phyloP scores from a whole-genome alignment of 495 filamentous ascomycete species.

The Terfezia claveryi region DNA sequence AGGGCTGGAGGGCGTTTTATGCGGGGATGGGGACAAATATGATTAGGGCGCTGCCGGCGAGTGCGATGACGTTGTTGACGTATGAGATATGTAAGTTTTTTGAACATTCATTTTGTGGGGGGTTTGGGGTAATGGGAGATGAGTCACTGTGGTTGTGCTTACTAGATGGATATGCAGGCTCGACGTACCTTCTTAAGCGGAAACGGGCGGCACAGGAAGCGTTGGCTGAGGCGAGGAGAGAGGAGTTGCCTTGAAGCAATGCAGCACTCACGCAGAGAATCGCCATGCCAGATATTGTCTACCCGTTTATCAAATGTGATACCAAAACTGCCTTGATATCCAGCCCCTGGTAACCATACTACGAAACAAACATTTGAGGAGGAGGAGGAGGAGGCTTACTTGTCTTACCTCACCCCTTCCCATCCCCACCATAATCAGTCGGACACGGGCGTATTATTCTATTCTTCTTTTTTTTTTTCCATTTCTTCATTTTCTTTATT shows the following conservation, averaged over 20 bases:
- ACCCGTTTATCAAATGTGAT: too few relatives aligned
- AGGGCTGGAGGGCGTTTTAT: conserved; percentile 94
- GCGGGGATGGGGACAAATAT: conserved; percentile 96
- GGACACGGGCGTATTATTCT: too few relatives aligned
- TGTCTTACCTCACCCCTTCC: too few relatives aligned
- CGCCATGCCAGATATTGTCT: too few relatives aligned
- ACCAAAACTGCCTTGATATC: too few relatives aligned
- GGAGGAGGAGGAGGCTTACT: too few relatives aligned
- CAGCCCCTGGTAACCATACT: too few relatives aligned
- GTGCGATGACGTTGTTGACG: conserved; percentile 91
- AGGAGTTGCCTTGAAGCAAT: background rate
- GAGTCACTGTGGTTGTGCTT: background rate
- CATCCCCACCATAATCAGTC: too few relatives aligned
- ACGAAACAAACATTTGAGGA: too few relatives aligned
- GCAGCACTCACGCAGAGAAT: too few relatives aligned
- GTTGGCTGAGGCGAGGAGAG: background rate
- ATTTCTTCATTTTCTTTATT: too few relatives aligned
- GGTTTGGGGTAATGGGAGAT: background rate
- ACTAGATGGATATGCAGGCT: background rate
- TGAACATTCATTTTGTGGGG: background rate
- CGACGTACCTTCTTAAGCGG: background rate
- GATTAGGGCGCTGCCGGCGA: conserved; percentile 81
- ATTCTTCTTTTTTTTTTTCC: too few relatives aligned
- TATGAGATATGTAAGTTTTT: conserved; percentile 36
- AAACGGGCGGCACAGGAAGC: background rate